Evolutionary conservation across 768 basidiomycete genomes (phyloP), one percentile per base, ranked within the genome.

Genomic region (Collybia sp.): DNA sequence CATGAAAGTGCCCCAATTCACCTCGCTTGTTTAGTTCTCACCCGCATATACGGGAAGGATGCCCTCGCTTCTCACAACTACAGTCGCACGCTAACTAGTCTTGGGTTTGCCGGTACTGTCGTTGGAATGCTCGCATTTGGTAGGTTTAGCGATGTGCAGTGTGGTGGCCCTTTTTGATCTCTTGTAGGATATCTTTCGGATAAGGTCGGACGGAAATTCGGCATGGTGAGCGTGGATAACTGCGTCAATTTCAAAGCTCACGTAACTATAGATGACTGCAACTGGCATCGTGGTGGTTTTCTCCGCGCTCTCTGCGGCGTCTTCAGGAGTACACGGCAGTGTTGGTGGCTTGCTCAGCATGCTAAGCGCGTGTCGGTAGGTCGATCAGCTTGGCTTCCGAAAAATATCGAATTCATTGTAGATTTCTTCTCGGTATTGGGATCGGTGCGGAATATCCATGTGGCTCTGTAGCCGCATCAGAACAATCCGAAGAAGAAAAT

Each of bases 391-490:
- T 31, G 18, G 17, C 31, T 47, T 13, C 25, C 16, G 36, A 43
- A 17, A 18, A 31, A 12, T 40, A 6, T 17, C 6, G 11, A 13
- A 16, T 1, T 1, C 31, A n/a, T 30, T n/a, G 10, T 25, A 89
- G 89, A 4, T 93, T 93, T 71, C 62, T 95, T 1, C 73, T 93
- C 38, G 94, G 93, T 31, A 83, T 94, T 45, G 93, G 93, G 18
- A 73, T 93, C 0, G 89, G 91, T 3, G 88, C 87, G 3, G 88
- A 90, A 61, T 94, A 93, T 54, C 93, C 93, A 6, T 89, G 88
- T 52, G 92, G 93, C 15, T 86, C 85, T 0, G 89, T 93, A 8
- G 86, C 91, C 6, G 85, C 85, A 3, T 85, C 88, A 1, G 93
- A 95, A 58, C 88, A 91, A 56, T 87, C 91, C 0, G 93, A 96